A percentile compares a stretch with the other conserved stretches of the same genome.
phyloP scores from a whole-genome alignment of 2,329 filamentous ascomycete genomes.

The Xylaria sp. region DNA sequence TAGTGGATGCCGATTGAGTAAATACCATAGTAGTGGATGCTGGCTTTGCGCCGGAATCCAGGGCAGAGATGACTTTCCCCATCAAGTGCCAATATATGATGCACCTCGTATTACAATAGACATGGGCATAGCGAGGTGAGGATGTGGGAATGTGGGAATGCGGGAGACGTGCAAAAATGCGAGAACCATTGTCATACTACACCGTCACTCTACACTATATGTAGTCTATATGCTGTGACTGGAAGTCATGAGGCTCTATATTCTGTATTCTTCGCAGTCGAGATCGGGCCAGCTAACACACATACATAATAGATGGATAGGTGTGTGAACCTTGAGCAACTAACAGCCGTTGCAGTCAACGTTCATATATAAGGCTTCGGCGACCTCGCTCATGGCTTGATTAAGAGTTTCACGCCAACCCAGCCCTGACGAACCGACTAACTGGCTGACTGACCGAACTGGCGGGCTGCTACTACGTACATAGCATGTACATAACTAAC shows the following conservation, averaged over 20 bases:
- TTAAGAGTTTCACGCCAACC: background rate
- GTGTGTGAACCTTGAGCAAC: slow-evolving; percentile 1
- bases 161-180: background rate
- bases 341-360: background rate
- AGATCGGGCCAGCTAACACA: background rate
- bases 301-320: background rate
- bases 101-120: slow-evolving; percentile 13
- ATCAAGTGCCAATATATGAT: slow-evolving; percentile 19
- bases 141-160: background rate
- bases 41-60: background rate
- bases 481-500: background rate
- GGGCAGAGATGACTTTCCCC: slow-evolving; percentile 12
- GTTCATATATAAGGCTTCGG: background rate
- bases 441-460: background rate
- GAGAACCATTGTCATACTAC: background rate
- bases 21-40: slow-evolving; percentile 9
- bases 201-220: background rate
- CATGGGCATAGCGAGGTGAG: slow-evolving; percentile 4
- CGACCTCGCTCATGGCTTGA: background rate
- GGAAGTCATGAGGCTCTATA: slow-evolving; percentile 8
- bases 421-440: background rate
- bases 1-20: slow-evolving; percentile 2
- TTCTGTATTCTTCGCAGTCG: background rate
- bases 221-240: background rate
- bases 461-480: background rate